Conservation (phyloP, 768 basidiomycete species). For the Pleurotus sapidus region DNA sequence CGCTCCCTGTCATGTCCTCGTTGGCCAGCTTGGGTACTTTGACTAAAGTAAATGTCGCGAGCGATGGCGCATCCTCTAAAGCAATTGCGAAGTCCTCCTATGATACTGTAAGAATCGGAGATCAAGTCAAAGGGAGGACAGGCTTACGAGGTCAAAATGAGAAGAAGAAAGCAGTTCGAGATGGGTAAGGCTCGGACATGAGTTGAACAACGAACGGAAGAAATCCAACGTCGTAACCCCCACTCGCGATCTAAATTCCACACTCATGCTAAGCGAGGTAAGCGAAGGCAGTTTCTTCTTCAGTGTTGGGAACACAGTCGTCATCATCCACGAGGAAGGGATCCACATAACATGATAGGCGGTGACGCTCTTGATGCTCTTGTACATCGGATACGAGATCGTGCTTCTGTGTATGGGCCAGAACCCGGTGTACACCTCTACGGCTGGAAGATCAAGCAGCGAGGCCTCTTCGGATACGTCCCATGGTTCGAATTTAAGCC, state of each 20-base stretch:
- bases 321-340: constrained; percentile 34
- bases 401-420: constrained; percentile 59
- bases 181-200: constrained; percentile 62
- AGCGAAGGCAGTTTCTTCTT: constrained; percentile 52
- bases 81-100: neutral
- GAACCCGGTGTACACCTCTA: constrained; percentile 44
- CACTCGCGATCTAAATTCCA: constrained; percentile 60
- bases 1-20: neutral
- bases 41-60: neutral
- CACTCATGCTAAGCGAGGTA: constrained; percentile 58
- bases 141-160: constrained; percentile 64
- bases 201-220: constrained; percentile 60
- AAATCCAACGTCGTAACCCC: constrained; percentile 67
- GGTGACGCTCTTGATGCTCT: constrained; percentile 2
- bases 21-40: neutral
- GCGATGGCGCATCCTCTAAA: neutral
- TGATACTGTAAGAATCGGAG: neutral
- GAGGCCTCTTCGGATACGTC: constrained; percentile 34
- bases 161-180: constrained; percentile 60
- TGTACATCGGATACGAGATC: constrained; percentile 5
- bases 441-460: constrained; percentile 45
- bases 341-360: constrained; percentile 8
- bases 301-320: constrained; percentile 67
- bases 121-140: neutral
- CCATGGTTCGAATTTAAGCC: constrained; percentile 18